Evolutionary conservation across 495 filamentous ascomycete genomes (phyloP).

Genomic region (Lepraria neglecta): DNA sequence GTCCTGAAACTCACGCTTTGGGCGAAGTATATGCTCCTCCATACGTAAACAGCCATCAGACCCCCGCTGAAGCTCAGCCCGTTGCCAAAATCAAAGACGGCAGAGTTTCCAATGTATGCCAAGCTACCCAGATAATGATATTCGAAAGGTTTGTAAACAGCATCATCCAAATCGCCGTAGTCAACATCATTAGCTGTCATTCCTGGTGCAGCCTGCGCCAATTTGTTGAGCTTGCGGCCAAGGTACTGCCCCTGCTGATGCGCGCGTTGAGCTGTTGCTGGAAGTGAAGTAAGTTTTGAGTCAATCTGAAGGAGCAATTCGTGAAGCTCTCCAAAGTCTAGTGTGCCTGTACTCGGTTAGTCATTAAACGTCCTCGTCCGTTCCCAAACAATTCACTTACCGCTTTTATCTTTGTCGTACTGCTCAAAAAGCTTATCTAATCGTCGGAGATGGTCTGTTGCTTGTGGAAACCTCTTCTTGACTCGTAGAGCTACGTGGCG

Average conservation of each 20-base stretch:
- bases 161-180: conserved; percentile 87
- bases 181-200: conserved; percentile 69
- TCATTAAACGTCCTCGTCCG: neutral
- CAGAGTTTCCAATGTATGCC: conserved; percentile 94
- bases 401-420: conserved; percentile 83
- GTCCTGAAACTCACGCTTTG: conserved; percentile 95
- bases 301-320: conserved; percentile 88
- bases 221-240: conserved; percentile 87
- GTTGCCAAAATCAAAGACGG: conserved; percentile 74
- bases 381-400: neutral
- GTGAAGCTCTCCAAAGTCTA: conserved; percentile 86
- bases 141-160: conserved; percentile 91
- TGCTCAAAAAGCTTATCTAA: conserved; percentile 82
- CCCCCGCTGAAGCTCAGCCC: conserved; percentile 79
- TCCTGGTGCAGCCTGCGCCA: conserved; percentile 72
- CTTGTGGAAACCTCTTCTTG: conserved; percentile 86
- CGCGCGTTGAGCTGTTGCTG: conserved; percentile 90
- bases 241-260: conserved; percentile 96
- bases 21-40: conserved; percentile 95
- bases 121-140: conserved; percentile 88
- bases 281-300: conserved; percentile 77
- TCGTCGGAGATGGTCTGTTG: conserved; percentile 79
- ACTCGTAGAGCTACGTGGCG: conserved; percentile 72
- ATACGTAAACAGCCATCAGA: conserved; percentile 89
- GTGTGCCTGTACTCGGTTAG: conserved; percentile 50